phyloP scores from a whole-genome alignment of 2,329 filamentous ascomycete species.

The Ophiostoma australiae region DNA sequence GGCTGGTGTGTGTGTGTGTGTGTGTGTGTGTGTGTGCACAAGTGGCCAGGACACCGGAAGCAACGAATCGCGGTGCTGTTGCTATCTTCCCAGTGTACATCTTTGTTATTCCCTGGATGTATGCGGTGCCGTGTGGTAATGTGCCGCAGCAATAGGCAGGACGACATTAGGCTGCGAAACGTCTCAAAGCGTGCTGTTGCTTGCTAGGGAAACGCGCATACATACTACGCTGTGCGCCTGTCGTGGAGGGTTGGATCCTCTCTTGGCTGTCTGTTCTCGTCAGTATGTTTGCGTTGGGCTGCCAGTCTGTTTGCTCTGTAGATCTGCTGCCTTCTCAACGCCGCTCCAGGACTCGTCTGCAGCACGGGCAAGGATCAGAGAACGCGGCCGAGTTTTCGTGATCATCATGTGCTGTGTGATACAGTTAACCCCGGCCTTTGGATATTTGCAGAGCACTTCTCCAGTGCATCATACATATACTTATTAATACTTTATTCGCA shows the following conservation, averaged over 20 bases:
- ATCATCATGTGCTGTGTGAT: background rate
- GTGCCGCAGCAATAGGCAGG: background rate
- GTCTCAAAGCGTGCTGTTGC: slow-evolving; percentile 3
- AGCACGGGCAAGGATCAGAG: background rate
- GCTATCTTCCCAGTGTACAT: background rate
- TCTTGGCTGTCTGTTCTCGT: background rate
- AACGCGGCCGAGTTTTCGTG: background rate
- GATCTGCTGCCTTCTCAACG: background rate
- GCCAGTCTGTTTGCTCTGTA: background rate
- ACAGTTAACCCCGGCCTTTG: background rate
- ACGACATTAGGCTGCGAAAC: slow-evolving; percentile 6
- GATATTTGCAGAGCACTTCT: background rate
- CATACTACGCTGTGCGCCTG: slow-evolving; percentile 5
- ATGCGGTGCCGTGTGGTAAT: background rate
- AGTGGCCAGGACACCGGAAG: background rate
- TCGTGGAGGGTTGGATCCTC: background rate
- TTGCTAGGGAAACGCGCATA: background rate
- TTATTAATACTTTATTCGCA: background rate
- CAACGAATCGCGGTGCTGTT: background rate
- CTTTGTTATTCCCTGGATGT: background rate
- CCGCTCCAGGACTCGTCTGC: background rate
- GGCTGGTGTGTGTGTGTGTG: slow-evolving; percentile 14
- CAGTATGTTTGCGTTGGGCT: background rate
- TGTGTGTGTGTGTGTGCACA: slow-evolving; percentile 6
- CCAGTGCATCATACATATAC: background rate